Evolutionary conservation across 345 rosid species (phyloP).

Genomic region (Corymbia maculata): DNA sequence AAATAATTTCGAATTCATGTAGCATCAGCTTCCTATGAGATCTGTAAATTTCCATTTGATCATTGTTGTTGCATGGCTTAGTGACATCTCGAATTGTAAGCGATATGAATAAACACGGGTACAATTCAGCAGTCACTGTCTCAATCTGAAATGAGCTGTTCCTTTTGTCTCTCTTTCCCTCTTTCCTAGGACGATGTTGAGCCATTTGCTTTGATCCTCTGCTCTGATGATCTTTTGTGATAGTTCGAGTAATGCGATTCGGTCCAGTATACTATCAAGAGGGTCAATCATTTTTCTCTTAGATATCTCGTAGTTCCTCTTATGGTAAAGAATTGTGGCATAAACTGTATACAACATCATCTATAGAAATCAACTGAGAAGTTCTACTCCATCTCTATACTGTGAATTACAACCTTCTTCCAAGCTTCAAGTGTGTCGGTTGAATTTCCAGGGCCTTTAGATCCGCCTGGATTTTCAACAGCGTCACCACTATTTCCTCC

Average conservation of each 20-base stretch:
- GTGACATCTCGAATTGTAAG: neutral
- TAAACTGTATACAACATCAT: neutral
- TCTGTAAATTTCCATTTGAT: neutral
- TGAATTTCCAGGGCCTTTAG: neutral
- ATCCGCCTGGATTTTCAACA: slow-evolving; percentile 23
- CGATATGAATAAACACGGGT: neutral
- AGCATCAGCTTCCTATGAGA: neutral
- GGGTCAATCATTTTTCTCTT: neutral
- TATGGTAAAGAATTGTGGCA: neutral
- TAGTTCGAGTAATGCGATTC: neutral
- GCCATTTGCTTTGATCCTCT: neutral
- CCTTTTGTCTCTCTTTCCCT: neutral
- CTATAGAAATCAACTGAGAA: neutral
- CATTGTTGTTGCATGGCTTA: neutral
- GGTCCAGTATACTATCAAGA: neutral
- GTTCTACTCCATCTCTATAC: neutral
- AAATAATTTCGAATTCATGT: neutral
- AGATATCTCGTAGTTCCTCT: neutral
- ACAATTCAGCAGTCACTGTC: neutral
- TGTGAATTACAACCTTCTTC: neutral
- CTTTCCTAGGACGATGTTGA: neutral
- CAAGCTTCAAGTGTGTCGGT: neutral
- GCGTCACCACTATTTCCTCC: slow-evolving; percentile 21
- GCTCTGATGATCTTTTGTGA: neutral
- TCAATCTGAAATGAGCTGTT: neutral